Base-by-base conservation (phyloP, 2,329 filamentous ascomycete genomes). In the Hymenoscyphus repandus region DNA sequence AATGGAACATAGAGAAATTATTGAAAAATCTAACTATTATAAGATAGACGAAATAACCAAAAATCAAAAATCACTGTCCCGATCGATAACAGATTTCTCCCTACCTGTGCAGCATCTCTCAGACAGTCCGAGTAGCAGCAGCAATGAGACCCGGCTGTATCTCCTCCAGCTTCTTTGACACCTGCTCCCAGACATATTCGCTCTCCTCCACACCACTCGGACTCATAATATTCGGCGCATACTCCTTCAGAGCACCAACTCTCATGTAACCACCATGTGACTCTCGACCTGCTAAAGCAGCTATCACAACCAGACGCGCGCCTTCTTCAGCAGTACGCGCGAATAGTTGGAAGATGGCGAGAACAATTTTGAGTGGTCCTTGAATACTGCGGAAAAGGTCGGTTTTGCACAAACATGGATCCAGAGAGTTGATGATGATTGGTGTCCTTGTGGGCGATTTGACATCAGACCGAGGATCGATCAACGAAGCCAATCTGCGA, bases 241-340 rank as follows among this genome's bases (percentile, higher is more conserved):
- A 46, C 42, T 45, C 40, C 7, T 20, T 45, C 18, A 60, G 47
- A 32, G 45, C 32, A 36, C 58, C 57, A 30, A 58, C 53, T 18
- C 37, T 41, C 55, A 62, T 54, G 40, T 60, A 61, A 31, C 53
- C 17, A 3, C 64, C 64, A 49, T 67, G 58, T 9, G 47, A 53
- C 20, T 53, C 51, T 5, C 10, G 11, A 12, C 32, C 32, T 18
- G 65, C 72, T 64, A 62, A 4, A 75, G 66, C 33, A 74, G 37
- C 44, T 3, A 56, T 3, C 39, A 58, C 40, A 0, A 58, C 33
- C 17, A 70, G 75, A 11, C 77, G 68, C 50, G 68, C 71, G 1
- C 77, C 76, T 2, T 69, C 67, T 63, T 79, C 77, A 0, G 72
- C 69, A 0, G 68, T 68, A 17, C 75, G 66, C 1, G 69, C 74